A percentile compares a stretch with the other conserved stretches of the same genome.
These are phyloP conservation scores for Dactylonectria estremocensis DNA, from an alignment of 2,329 filamentous ascomycete genomes.

Conservation along the genomic window DNA sequence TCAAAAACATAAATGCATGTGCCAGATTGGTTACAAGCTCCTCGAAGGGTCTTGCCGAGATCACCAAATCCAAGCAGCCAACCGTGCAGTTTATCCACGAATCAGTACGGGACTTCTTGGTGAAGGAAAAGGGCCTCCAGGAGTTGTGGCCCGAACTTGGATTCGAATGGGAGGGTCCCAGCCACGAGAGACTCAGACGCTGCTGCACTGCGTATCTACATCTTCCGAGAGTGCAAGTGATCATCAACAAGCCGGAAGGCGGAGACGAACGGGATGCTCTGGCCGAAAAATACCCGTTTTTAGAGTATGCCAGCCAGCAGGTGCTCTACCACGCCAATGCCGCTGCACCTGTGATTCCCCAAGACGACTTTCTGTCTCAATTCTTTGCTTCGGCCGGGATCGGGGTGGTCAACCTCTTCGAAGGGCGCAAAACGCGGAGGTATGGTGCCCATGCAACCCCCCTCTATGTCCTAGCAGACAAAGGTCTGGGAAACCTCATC, in stretches of 20 bases:
- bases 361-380: conserved; percentile 50
- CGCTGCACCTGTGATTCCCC: conserved; percentile 49
- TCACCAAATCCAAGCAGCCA: conserved; percentile 50
- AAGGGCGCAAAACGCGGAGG: conserved; percentile 43
- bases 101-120: conserved; percentile 61
- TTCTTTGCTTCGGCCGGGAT: conserved; percentile 53
- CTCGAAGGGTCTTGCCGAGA: conserved; percentile 67
- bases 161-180: conserved; percentile 49
- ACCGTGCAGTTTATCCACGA: conserved; percentile 69
- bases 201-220: conserved; percentile 60
- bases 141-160: conserved; percentile 52
- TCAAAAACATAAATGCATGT: conserved; percentile 27
- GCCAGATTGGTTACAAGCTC: conserved; percentile 55
- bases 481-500: conserved; percentile 47
- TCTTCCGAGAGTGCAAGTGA: background rate
- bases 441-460: conserved; percentile 47
- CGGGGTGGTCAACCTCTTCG: conserved; percentile 49
- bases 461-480: conserved; percentile 56
- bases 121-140: conserved; percentile 54
- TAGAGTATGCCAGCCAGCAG: conserved; percentile 61
- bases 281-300: conserved; percentile 56
- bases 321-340: conserved; percentile 60
- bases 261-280: background rate
- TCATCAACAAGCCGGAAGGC: background rate
- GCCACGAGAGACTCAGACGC: conserved; percentile 61